Evolutionary conservation across 208 protist genomes (phyloP).

Genomic region (Crithidia thermophila): DNA sequence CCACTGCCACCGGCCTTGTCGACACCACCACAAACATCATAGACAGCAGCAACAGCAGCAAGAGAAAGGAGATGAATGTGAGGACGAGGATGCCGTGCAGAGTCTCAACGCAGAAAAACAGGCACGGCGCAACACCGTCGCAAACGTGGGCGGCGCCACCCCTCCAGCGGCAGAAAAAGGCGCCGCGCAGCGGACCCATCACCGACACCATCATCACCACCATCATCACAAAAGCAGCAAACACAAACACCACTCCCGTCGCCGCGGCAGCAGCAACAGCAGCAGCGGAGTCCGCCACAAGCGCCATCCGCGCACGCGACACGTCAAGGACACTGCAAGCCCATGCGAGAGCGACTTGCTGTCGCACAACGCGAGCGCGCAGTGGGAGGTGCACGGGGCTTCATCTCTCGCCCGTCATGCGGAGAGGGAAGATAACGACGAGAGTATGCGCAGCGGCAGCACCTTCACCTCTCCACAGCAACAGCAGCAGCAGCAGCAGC

Average conservation of each 20-base stretch:
- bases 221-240: not conserved
- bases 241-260: not conserved
- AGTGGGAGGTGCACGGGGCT: slow-evolving; percentile 13
- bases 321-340: no score
- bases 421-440: not conserved
- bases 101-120: no score
- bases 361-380: slow-evolving; percentile 1
- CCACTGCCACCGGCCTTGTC: slow-evolving; percentile 1
- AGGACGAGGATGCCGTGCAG: no score
- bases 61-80: not conserved
- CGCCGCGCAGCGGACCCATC: not conserved
- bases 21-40: not conserved
- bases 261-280: not conserved
- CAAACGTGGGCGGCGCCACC: no score
- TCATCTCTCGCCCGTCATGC: no score
- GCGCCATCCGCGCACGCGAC: not conserved
- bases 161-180: not conserved
- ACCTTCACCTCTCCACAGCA: not conserved
- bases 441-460: slow-evolving; percentile 13
- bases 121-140: no score
- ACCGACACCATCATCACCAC: not conserved
- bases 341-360: no score
- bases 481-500: slow-evolving; percentile 12
- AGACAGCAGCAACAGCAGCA: not conserved
- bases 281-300: not conserved